Percentiles rank a stretch among this genome's conserved stretches.
Conservation (phyloP, 495 filamentous ascomycete species). For the Podospora australis region DNA sequence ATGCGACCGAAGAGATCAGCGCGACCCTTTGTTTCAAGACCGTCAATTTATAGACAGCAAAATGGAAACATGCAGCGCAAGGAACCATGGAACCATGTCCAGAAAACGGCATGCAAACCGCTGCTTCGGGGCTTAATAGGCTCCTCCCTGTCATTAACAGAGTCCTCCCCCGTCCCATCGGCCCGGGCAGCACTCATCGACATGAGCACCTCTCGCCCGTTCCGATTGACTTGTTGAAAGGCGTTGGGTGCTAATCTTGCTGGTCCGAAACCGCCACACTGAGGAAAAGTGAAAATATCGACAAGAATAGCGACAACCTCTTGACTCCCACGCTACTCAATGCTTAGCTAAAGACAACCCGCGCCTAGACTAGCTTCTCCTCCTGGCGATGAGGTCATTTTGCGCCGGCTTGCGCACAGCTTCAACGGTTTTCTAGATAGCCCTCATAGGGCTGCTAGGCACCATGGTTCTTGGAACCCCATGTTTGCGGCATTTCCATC, state of each 20-base stretch:
- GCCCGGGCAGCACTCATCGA: no score
- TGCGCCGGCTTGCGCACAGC: slow-evolving; percentile 6
- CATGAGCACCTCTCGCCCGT: no score
- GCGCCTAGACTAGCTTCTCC: not conserved
- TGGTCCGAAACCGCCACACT: no score
- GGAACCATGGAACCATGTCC: slow-evolving; percentile 3
- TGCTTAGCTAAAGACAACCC: not conserved
- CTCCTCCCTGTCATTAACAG: not conserved
- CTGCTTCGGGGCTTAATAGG: slow-evolving; percentile 1
- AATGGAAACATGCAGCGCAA: not conserved
- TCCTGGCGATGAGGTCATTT: slow-evolving; percentile 19
- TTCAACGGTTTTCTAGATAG: slow-evolving; percentile 1
- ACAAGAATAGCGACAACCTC: not conserved
- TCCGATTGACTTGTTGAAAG: no score
- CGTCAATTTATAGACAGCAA: not conserved
- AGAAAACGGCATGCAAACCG: not conserved
- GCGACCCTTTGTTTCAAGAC: not conserved
- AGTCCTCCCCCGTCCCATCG: not conserved
- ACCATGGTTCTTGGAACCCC: not conserved
- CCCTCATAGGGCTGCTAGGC: not conserved
- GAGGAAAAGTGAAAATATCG: not conserved
- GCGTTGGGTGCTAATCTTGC: no score
- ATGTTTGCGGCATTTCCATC: no score
- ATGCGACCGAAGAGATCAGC: not conserved
- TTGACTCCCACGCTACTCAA: not conserved